Base-by-base conservation (phyloP, 148 eudicot species). In the Chenopodium quinoa region DNA sequence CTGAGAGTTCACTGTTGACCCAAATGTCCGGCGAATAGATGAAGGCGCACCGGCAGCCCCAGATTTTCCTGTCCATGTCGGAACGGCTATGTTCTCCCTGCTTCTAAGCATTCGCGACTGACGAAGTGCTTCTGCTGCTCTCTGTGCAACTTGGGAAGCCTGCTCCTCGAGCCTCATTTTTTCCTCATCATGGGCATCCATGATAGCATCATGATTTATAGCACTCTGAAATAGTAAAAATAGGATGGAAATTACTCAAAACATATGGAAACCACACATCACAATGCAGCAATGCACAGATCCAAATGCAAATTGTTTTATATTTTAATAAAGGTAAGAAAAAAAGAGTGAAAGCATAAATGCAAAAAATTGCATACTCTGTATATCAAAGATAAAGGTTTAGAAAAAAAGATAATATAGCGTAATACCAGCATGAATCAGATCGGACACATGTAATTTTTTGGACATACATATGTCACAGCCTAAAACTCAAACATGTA, bases 41-140 rank as follows among this genome's bases (percentile, higher is more conserved):
- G 97, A 89, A n/a, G 99, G 99, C 50, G 92, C 99, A 68, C 99
- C 99, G 14, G 99, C 99, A 62, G 91, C 92, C 27, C 97, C 98
- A 8, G 99, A 87, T 85, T 81, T 91, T 37, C 98, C 99, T 0
- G 99, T 96, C 99, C 98, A 96, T 54, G 99, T 96, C 2, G 99
- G 99, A 44, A 93, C 71, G 2, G 99, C 78, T 69, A 93, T 73
- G 66, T 92, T 92, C 84, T 90, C 94, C 83, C 81, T 92, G 85
- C 92, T 92, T 72, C 98, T 84, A 54, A 92, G 89, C 89, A 93
- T 90, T 32, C 98, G 88, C 37, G 99, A 96, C 70, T 91, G 91
- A 34, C 97, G 93, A 68, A 96, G 84, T 54, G 99, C 99, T 87
- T 96, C 97, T 27, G 99, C 98, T 70, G 99, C 99, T 83, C 97